phyloP scores from a whole-genome alignment of 805 yeast genomes.

The Zygosaccharomyces pseudorouxii region DNA sequence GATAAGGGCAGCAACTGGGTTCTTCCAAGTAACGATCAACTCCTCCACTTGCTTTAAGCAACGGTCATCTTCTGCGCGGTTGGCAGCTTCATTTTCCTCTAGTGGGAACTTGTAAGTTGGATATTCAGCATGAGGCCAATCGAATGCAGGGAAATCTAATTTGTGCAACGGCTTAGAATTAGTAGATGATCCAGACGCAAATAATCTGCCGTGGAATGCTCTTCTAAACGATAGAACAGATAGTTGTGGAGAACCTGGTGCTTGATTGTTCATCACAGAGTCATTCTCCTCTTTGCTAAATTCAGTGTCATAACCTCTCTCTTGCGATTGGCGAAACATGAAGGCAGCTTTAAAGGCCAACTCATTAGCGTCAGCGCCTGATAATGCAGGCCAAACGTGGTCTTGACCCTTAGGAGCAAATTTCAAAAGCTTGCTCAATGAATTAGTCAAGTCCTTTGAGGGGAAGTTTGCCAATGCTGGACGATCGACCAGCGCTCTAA shows the following conservation, averaged over 20 bases:
- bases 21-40: conserved; percentile 58
- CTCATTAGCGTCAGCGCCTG: conserved; percentile 69
- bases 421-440: conserved; percentile 47
- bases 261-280: conserved; percentile 71
- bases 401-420: conserved; percentile 62
- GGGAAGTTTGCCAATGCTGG: conserved; percentile 69
- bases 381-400: conserved; percentile 59
- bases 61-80: conserved; percentile 73
- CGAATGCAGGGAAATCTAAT: conserved; percentile 85
- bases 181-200: conserved; percentile 87
- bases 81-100: conserved; percentile 56
- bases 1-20: conserved; percentile 82
- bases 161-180: conserved; percentile 95
- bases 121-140: conserved; percentile 96
- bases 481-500: conserved; percentile 59
- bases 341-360: conserved; percentile 69
- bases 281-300: conserved; percentile 66
- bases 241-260: conserved; percentile 86
- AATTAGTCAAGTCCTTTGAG: conserved; percentile 47
- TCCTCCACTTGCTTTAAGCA: conserved; percentile 75
- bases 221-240: conserved; percentile 81
- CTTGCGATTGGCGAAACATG: conserved; percentile 55
- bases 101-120: conserved; percentile 84
- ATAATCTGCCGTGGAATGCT: conserved; percentile 93
- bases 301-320: conserved; percentile 52